Percentiles rank a stretch among this genome's conserved stretches.
Evolutionary conservation across 352 stramenopile species (phyloP).

Genomic region (Globisporangium megalacanthum): DNA sequence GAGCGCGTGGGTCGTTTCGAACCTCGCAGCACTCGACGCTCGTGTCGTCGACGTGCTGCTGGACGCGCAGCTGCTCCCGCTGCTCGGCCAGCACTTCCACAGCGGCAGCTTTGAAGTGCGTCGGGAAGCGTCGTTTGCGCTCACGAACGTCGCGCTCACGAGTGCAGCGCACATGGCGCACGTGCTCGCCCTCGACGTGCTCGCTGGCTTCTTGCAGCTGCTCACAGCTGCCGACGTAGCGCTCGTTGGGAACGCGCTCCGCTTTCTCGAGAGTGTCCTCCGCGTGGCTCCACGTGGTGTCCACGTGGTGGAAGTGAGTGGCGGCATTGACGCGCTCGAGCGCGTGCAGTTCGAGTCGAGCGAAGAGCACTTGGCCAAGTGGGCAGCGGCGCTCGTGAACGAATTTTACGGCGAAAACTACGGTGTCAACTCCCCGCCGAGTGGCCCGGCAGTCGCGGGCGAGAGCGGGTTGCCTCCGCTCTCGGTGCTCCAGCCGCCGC

Average conservation of each 20-base stretch:
- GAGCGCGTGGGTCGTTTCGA: conserved; percentile 74
- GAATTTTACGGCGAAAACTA: conserved; percentile 84
- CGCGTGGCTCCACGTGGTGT: conserved; percentile 49
- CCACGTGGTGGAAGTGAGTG: conserved; percentile 46
- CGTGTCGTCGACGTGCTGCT: conserved; percentile 52
- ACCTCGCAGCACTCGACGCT: conserved; percentile 53
- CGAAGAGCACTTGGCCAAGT: conserved; percentile 54
- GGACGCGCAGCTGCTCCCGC: conserved; percentile 39
- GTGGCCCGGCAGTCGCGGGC: conserved; percentile 15
- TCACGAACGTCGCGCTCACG: conserved; percentile 72
- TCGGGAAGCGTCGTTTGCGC: conserved; percentile 65
- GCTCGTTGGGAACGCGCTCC: conserved; percentile 70
- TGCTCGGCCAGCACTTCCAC: conserved; percentile 57
- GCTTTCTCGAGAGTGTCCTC: conserved; percentile 77
- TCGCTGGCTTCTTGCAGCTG: conserved; percentile 39
- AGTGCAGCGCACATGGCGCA: conserved; percentile 37
- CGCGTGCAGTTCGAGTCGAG: conserved; percentile 64
- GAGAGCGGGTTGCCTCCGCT: conserved; percentile 13
- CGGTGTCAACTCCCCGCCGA: conserved; percentile 61
- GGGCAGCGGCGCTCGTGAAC: conserved; percentile 71
- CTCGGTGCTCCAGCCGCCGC: conserved; percentile 18
- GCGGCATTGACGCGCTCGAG: conserved; percentile 77
- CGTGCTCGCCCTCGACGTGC: conserved; percentile 46
- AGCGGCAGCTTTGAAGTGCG: conserved; percentile 60
- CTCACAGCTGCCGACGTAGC: conserved; percentile 54